Base-by-base conservation (phyloP, 495 filamentous ascomycete genomes). In the Thermothielavioides terrestris region DNA sequence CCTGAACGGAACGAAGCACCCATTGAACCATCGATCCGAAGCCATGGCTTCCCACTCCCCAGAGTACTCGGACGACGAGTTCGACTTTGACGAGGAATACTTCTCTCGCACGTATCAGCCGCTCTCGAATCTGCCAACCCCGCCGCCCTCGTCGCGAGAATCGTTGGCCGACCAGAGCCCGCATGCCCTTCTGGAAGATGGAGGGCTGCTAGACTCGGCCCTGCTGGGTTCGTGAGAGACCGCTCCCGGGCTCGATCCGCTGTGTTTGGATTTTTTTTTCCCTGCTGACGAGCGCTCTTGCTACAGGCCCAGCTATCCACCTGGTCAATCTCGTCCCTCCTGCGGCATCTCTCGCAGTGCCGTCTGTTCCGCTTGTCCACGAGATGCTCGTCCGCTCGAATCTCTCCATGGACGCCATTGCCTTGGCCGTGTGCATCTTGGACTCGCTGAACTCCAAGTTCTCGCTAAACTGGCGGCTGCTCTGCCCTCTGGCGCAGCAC, bases 61-160 rank as follows among this genome's bases (percentile, higher is more conserved):
- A 32, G 57, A 64, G 35, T 58, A 50, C 46, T 67, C 60, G 64
- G 68, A 74, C 55, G 69, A 74, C 59, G 69, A 73, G 27, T 68
- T 66, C 53, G 68, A 72, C 44, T 74, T 73, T 52, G 72, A 75
- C 63, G 74, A 77, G 43, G 64, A 68, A 32, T 79, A 78, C 57
- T 78, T 80, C 54, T 69, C 69, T 30, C 68, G 72, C 34, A 78
- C 72, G 46, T 82, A 79, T 59, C 73, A 73, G 26, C 79, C 79
- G 14, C 63, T 82, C 25, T 81, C 78, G 6, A 77, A 76, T 54
- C 68, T 82, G 23, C 79, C 79, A 17, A 82, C 79, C 7, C 79
- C 79, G 27, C 79, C 79, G 26, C 71, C 68, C 6, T 77, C 76
- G 20, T 70, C 70, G 25, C 65, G 61, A 57, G 67, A 62, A 53